A percentile compares a stretch with the other conserved stretches of the same genome.
Conservation (phyloP, 2,329 filamentous ascomycete species). For the Colletotrichum lini region DNA sequence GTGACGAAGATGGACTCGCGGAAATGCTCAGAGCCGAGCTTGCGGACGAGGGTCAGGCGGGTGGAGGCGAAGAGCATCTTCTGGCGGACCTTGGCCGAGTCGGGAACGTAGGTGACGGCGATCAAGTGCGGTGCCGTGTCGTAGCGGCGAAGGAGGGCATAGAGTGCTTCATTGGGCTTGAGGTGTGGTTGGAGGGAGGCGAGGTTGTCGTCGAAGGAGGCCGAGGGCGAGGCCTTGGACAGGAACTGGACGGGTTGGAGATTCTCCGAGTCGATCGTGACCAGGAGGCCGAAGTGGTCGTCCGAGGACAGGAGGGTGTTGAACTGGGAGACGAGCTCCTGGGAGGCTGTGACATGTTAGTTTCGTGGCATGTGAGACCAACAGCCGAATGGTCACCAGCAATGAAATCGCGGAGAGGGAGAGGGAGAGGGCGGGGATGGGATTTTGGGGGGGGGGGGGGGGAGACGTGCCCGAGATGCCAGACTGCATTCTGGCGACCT, state of each 20-base stretch:
- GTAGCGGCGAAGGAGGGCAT: conserved; percentile 81
- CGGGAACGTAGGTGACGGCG: conserved; percentile 84
- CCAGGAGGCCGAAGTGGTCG: conserved; percentile 78
- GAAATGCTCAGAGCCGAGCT: conserved; percentile 85
- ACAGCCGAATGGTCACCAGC: no score
- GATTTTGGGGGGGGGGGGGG: no score
- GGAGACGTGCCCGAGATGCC: conserved; percentile 76
- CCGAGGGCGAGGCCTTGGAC: conserved; percentile 66
- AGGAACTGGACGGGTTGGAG: conserved; percentile 72
- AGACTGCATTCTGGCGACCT: conserved; percentile 74
- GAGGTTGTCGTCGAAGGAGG: conserved; percentile 76
- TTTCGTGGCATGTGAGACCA: background rate
- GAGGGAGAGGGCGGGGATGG: no score
- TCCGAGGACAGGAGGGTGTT: conserved; percentile 74
- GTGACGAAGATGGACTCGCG: conserved; percentile 83
- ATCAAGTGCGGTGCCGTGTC: conserved; percentile 71
- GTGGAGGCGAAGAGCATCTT: conserved; percentile 91
- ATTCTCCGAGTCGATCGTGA: conserved; percentile 78
- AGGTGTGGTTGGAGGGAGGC: conserved; percentile 73
- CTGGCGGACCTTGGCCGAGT: conserved; percentile 82
- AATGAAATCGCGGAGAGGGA: background rate
- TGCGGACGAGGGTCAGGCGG: conserved; percentile 80
- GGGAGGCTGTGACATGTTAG: conserved; percentile 69
- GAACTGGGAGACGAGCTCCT: conserved; percentile 83
- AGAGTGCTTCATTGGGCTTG: conserved; percentile 76